Percentiles rank a stretch among this genome's conserved stretches.
Evolutionary conservation across 352 stramenopile species (phyloP).

Genomic region (Globisporangium camurandrum): DNA sequence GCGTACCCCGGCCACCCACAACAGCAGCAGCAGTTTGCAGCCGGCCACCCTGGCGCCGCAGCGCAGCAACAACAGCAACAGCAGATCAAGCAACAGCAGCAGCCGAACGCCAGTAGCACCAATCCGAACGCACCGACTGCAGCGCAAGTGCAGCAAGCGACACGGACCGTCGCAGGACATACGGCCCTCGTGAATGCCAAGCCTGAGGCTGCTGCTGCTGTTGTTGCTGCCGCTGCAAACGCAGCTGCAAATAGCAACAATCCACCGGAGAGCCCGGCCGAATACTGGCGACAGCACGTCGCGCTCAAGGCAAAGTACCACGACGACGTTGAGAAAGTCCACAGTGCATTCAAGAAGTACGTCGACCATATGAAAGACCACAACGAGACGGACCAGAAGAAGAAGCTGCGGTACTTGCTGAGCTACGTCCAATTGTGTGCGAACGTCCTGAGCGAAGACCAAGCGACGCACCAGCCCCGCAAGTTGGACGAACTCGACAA

Average conservation of each 20-base stretch:
- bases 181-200: no score
- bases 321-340: slow-evolving; percentile 78
- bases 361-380: slow-evolving; percentile 85
- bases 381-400: slow-evolving; percentile 82
- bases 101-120: not conserved
- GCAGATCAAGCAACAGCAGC: no score
- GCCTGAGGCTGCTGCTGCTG: no score
- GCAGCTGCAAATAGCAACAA: no score
- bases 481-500: slow-evolving; percentile 81
- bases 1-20: slow-evolving; percentile 14
- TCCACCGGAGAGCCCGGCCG: no score
- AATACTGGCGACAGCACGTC: slow-evolving; percentile 76
- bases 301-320: slow-evolving; percentile 76
- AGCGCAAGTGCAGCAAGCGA: not conserved
- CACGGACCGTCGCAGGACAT: no score
- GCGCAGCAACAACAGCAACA: slow-evolving; percentile 12
- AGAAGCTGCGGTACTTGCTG: slow-evolving; percentile 76
- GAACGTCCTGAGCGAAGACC: slow-evolving; percentile 72
- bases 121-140: not conserved
- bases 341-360: slow-evolving; percentile 84
- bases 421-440: slow-evolving; percentile 79
- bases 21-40: slow-evolving; percentile 11
- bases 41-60: not conserved
- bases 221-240: slow-evolving; percentile 2
- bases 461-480: slow-evolving; percentile 54